phyloP scores from a whole-genome alignment of 371 early-diverging fungal species.

The Sanchytrium tribonematis region DNA sequence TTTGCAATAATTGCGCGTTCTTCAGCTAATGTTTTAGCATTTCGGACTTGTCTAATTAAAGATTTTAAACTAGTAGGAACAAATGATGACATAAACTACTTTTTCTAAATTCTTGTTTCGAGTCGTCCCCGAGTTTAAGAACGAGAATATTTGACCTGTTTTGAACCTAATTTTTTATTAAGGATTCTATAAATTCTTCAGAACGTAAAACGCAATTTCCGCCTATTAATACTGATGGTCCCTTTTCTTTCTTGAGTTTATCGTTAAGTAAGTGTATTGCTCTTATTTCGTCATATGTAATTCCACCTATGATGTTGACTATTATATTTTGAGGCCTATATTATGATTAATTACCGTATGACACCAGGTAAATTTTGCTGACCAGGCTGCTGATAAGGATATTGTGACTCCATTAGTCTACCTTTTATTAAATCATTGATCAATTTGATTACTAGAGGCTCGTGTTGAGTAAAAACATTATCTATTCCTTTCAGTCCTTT shows the following conservation, averaged over 20 bases:
- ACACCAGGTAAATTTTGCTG: not conserved
- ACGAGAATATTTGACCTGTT: too few relatives aligned
- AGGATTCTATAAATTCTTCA: not conserved
- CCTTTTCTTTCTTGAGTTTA: not conserved
- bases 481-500: constrained; percentile 49
- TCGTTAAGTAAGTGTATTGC: constrained; percentile 6
- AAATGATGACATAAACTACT: not conserved
- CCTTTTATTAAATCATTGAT: constrained; percentile 48
- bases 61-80: constrained; percentile 22
- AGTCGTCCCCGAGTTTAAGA: too few relatives aligned
- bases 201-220: not conserved
- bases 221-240: not conserved
- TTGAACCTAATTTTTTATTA: too few relatives aligned
- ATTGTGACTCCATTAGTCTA: constrained; percentile 35
- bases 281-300: constrained; percentile 67
- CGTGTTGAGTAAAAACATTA: constrained; percentile 87
- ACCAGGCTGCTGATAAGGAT: constrained; percentile 31
- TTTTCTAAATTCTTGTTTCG: too few relatives aligned
- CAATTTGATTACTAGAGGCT: constrained; percentile 44
- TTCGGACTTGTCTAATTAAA: constrained; percentile 75
- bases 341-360: not conserved
- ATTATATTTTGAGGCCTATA: constrained; percentile 66
- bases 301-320: constrained; percentile 71
- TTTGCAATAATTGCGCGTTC: constrained; percentile 84
- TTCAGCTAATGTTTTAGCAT: constrained; percentile 91